These are phyloP conservation scores for Metschnikowia proteae DNA, from an alignment of 805 yeast genomes.

Conservation along the genomic window DNA sequence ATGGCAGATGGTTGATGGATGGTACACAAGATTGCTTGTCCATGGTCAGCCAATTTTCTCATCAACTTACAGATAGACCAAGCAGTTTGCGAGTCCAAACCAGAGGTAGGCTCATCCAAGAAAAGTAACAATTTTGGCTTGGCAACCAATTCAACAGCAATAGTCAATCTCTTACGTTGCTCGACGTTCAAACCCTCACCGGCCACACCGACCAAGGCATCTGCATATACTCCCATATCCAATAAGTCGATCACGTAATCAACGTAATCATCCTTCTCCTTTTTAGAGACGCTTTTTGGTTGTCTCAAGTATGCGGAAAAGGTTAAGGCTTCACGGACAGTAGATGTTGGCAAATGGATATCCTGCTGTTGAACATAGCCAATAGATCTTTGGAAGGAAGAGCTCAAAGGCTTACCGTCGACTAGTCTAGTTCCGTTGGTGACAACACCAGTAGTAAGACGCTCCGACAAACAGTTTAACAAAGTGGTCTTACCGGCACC, in stretches of 20 bases:
- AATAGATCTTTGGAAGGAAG: conserved; percentile 69
- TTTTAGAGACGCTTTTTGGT: conserved; percentile 50
- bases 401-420: conserved; percentile 60
- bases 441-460: conserved; percentile 66
- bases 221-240: conserved; percentile 68
- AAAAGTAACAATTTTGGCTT: conserved; percentile 60
- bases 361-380: conserved; percentile 84
- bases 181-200: conserved; percentile 50
- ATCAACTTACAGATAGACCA: conserved; percentile 68
- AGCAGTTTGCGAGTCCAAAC: conserved; percentile 65
- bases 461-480: conserved; percentile 66
- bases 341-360: conserved; percentile 61
- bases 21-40: conserved; percentile 73
- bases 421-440: conserved; percentile 61
- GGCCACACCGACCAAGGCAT: conserved; percentile 74
- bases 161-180: conserved; percentile 37
- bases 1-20: conserved; percentile 78
- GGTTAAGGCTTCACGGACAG: conserved; percentile 70
- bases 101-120: conserved; percentile 73
- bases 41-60: conserved; percentile 64
- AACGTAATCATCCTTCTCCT: conserved; percentile 64
- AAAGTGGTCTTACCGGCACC: conserved; percentile 86
- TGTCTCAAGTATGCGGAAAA: conserved; percentile 74
- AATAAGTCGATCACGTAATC: conserved; percentile 63
- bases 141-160: conserved; percentile 71